Evolutionary conservation across 2,329 filamentous ascomycete genomes (phyloP).

Genomic region (Fusarium keratoplasticum): DNA sequence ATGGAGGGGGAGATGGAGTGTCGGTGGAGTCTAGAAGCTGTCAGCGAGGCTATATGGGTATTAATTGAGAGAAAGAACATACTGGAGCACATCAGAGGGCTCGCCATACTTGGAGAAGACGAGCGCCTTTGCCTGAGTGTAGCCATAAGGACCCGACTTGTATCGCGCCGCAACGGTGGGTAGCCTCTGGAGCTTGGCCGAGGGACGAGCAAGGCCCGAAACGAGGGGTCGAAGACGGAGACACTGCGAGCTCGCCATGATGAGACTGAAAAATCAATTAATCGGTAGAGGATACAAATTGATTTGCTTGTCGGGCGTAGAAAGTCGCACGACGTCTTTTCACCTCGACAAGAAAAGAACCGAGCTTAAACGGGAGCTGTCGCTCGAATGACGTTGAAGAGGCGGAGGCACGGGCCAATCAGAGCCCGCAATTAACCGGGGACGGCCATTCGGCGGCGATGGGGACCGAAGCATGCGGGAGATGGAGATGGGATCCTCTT

Average conservation of each 20-base stretch:
- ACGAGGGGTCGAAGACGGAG: conserved; percentile 38
- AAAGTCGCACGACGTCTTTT: conserved; percentile 13
- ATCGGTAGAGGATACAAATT: not conserved
- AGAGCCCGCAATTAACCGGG: conserved; percentile 27
- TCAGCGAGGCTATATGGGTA: not conserved
- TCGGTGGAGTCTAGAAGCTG: conserved; percentile 68
- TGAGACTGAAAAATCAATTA: not conserved
- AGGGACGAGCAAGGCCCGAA: conserved; percentile 36
- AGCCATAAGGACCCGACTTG: conserved; percentile 77
- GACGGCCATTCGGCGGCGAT: not conserved
- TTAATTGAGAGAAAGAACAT: conserved; percentile 33
- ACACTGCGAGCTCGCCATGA: conserved; percentile 42
- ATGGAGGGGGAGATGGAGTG: conserved; percentile 83
- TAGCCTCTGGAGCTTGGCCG: conserved; percentile 34
- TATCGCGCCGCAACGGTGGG: conserved; percentile 51
- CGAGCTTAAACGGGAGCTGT: conserved; percentile 23
- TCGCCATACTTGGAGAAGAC: conserved; percentile 81
- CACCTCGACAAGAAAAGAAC: conserved; percentile 15
- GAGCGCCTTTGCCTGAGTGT: conserved; percentile 86
- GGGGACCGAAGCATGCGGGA: conserved; percentile 13
- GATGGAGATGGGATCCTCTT: conserved; percentile 20
- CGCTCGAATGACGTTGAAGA: conserved; percentile 32
- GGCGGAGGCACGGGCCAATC: conserved; percentile 14
- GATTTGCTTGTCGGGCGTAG: not conserved
- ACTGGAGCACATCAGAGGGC: conserved; percentile 76